Conservation (phyloP, 1,284 basidiomycete genomes). For the Pseudozyma tsukubaensis region DNA sequence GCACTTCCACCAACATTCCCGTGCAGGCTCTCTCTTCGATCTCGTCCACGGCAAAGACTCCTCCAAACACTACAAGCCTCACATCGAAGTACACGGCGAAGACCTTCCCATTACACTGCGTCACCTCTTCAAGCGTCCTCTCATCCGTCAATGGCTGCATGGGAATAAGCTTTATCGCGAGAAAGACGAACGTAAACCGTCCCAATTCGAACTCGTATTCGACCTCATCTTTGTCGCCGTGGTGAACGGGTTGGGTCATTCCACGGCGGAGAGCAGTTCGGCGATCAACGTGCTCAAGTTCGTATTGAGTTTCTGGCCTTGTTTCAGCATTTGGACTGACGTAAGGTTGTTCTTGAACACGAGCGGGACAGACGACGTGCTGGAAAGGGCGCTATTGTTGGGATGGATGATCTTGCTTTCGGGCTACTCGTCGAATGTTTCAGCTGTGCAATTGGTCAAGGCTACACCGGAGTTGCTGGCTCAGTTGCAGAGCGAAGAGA, state of each 20-base stretch:
- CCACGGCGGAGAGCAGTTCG: conserved; percentile 59
- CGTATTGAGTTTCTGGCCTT: conserved; percentile 63
- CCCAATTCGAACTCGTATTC: conserved; percentile 68
- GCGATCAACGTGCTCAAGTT: conserved; percentile 66
- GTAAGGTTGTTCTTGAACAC: conserved; percentile 62
- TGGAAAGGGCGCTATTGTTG: conserved; percentile 61
- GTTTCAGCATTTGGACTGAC: conserved; percentile 64
- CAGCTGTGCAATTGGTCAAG: conserved; percentile 47
- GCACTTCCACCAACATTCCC: conserved; percentile 17
- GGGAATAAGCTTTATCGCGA: conserved; percentile 65
- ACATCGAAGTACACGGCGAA: conserved; percentile 50
- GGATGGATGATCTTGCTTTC: conserved; percentile 65
- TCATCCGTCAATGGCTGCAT: conserved; percentile 67
- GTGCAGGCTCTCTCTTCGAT: conserved; percentile 32
- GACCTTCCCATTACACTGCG: conserved; percentile 57
- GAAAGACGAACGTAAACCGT: conserved; percentile 59
- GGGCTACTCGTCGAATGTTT: conserved; percentile 65
- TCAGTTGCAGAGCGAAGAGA: conserved; percentile 11
- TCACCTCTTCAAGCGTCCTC: conserved; percentile 64
- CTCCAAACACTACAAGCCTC: conserved; percentile 23
- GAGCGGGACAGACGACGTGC: conserved; percentile 66
- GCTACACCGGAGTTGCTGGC: conserved; percentile 38
- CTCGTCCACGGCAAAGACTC: conserved; percentile 28
- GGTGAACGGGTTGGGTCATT: conserved; percentile 58
- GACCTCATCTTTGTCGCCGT: conserved; percentile 64